These are phyloP conservation scores for Coffea humblotiana DNA, from an alignment of 305 asterid species.

Conservation along the genomic window DNA sequence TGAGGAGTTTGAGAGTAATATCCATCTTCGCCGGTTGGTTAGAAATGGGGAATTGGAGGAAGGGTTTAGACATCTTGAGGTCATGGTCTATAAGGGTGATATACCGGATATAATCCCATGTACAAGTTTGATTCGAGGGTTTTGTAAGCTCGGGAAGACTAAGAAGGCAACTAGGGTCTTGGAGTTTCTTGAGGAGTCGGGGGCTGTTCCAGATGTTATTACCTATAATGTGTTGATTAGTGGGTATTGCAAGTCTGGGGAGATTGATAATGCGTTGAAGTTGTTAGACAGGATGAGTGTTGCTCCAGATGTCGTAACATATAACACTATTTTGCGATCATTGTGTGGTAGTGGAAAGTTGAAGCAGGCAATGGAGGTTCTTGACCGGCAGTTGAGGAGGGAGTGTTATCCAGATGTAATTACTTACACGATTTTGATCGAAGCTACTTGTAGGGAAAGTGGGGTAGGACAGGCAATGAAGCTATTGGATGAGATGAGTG, in stretches of 20 bases:
- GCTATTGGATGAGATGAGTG: constrained; percentile 84
- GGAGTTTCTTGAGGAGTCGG: constrained; percentile 82
- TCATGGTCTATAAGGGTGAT: constrained; percentile 70
- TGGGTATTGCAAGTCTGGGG: constrained; percentile 85
- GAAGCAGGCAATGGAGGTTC: constrained; percentile 80
- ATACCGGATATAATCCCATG: constrained; percentile 76
- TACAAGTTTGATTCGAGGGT: constrained; percentile 85
- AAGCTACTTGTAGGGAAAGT: constrained; percentile 74
- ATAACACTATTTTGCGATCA: constrained; percentile 74
- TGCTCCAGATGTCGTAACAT: constrained; percentile 87
- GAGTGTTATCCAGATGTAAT: constrained; percentile 78
- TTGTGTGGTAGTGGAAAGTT: constrained; percentile 75
- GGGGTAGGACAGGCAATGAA: constrained; percentile 86
- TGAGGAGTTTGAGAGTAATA: constrained; percentile 76
- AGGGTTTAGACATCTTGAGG: constrained; percentile 70
- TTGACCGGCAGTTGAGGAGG: constrained; percentile 60
- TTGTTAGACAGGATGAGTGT: constrained; percentile 72
- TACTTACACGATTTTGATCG: constrained; percentile 83
- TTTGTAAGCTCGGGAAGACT: constrained; percentile 68
- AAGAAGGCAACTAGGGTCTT: constrained; percentile 62
- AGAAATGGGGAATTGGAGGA: constrained; percentile 72
- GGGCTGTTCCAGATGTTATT: constrained; percentile 90
- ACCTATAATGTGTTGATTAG: constrained; percentile 86
- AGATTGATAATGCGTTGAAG: constrained; percentile 62
- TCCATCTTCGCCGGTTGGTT: constrained; percentile 62